Base-by-base conservation (phyloP, 768 basidiomycete genomes). In the Boletus reticulatus region DNA sequence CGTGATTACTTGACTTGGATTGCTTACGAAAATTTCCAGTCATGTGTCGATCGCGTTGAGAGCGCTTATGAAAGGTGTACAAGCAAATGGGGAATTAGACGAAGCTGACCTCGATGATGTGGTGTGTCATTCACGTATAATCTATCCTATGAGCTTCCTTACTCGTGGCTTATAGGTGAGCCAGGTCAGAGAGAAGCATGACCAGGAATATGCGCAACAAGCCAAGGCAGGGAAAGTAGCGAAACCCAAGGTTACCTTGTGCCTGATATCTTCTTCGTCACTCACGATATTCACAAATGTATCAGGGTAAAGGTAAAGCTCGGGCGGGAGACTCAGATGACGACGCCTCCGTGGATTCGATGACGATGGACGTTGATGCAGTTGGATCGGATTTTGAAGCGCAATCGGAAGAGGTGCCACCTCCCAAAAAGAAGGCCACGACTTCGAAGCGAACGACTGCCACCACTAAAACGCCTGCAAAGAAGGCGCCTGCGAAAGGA, bases 61-160 rank as follows among this genome's bases (percentile, higher is more conserved):
- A 60, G 66, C 72, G 4, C 74, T 92, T 52, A 81, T 89, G 77
- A 85, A 83, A 56, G 84, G 80, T 27, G 86, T 92, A 11, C 79
- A 83, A 52, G 78, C 80, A n/a, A 80, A 77, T 10, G 86, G 79
- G 10, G 84, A 87, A 8, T 59, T 87, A 13, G 83, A 83, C n/a
- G 89, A 92, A 56, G 85, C 85, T 16, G 84, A 84, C 19, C 71
- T 94, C 9, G 88, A 90, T 37, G 87, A 90, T 53, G 73, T 84
- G 72, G 91, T 91, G 56, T 16, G 81, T 74, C 34, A 16, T 37
- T 24, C 24, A 14, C 12, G 10, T 6, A 38, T 9, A 34, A 38
- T 48, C 22, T 44, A 16, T 34, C 20, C 11, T 20, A 27, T 19
- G 11, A n/a, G 44, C 44, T 32, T 38, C 52, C 11, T 46, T 57